A percentile compares a stretch with the other conserved stretches of the same genome.
Evolutionary conservation across 345 rosid species (phyloP).

Genomic region (Pistacia integerrima): DNA sequence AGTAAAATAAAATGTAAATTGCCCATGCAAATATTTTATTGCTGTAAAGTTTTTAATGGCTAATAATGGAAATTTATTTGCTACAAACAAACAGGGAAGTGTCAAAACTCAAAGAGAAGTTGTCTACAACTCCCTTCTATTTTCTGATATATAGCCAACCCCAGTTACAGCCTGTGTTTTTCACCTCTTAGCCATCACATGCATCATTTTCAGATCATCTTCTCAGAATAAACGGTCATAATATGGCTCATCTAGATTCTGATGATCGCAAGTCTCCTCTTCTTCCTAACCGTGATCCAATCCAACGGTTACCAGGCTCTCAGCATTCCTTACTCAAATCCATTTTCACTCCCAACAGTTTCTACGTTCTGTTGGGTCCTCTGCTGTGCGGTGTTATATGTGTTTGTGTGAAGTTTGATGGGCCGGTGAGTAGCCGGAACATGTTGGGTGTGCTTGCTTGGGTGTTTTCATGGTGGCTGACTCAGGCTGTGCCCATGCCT

Average conservation of each 20-base stretch:
- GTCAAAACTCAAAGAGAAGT: not conserved
- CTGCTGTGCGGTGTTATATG: conserved; percentile 52
- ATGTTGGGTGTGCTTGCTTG: conserved; percentile 80
- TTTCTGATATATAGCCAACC: not conserved
- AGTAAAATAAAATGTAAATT: not conserved
- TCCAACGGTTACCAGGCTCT: conserved; percentile 22
- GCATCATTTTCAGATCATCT: not conserved
- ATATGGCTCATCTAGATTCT: conserved; percentile 23
- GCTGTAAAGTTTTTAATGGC: too few relatives aligned
- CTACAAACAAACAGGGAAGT: not conserved
- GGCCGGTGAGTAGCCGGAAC: conserved; percentile 42
- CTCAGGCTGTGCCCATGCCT: conserved; percentile 96
- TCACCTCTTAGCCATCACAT: not conserved
- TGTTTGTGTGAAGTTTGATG: conserved; percentile 47
- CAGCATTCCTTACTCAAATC: conserved; percentile 22
- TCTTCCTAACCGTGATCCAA: conserved; percentile 43
- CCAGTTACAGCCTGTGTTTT: not conserved
- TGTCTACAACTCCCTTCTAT: not conserved
- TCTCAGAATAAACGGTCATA: conserved; percentile 34
- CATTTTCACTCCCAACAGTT: conserved; percentile 44
- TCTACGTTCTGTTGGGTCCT: conserved; percentile 73
- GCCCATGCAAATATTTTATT: too few relatives aligned
- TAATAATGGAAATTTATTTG: conserved; percentile 1
- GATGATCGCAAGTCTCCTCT: conserved; percentile 62
- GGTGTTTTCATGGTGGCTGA: conserved; percentile 91